These are phyloP conservation scores for Leishmania tarentolae DNA, from an alignment of 208 protist species.

Conservation along the genomic window DNA sequence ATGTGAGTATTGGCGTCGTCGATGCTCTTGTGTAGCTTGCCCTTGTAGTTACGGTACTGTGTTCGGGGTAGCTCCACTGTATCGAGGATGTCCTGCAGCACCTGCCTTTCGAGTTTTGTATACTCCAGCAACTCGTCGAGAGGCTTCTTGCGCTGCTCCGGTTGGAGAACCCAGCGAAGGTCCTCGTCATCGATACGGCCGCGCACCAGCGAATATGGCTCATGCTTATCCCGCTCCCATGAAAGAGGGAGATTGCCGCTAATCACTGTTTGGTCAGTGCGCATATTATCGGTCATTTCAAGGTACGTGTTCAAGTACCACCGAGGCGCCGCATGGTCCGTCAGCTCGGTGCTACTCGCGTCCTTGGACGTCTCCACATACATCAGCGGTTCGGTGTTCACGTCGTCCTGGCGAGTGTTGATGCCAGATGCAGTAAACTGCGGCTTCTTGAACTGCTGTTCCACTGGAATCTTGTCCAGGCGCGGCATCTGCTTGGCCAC, in stretches of 20 bases:
- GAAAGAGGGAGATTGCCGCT: slow-evolving; percentile 76
- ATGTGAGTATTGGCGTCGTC: slow-evolving; percentile 84
- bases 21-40: slow-evolving; percentile 83
- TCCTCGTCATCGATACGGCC: slow-evolving; percentile 88
- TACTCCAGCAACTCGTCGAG: slow-evolving; percentile 56
- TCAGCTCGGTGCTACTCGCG: slow-evolving; percentile 75
- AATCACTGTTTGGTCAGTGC: slow-evolving; percentile 71
- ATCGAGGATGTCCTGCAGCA: slow-evolving; percentile 84
- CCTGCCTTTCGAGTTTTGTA: slow-evolving; percentile 73
- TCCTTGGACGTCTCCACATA: slow-evolving; percentile 90
- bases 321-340: slow-evolving; percentile 72
- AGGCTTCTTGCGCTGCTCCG: slow-evolving; percentile 67
- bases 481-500: slow-evolving; percentile 80
- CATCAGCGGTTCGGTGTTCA: slow-evolving; percentile 87
- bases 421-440: slow-evolving; percentile 76
- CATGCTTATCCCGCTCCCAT: slow-evolving; percentile 84
- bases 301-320: slow-evolving; percentile 91
- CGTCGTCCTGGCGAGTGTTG: slow-evolving; percentile 78
- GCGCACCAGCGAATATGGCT: slow-evolving; percentile 82
- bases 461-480: slow-evolving; percentile 69
- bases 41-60: slow-evolving; percentile 90
- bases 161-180: slow-evolving; percentile 66
- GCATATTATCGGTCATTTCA: slow-evolving; percentile 82
- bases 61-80: slow-evolving; percentile 79
- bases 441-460: slow-evolving; percentile 87